Percentiles rank a stretch among this genome's conserved stretches.
phyloP scores from a whole-genome alignment of 2,329 filamentous ascomycete genomes.

The Ceratocystis alfenasii region DNA sequence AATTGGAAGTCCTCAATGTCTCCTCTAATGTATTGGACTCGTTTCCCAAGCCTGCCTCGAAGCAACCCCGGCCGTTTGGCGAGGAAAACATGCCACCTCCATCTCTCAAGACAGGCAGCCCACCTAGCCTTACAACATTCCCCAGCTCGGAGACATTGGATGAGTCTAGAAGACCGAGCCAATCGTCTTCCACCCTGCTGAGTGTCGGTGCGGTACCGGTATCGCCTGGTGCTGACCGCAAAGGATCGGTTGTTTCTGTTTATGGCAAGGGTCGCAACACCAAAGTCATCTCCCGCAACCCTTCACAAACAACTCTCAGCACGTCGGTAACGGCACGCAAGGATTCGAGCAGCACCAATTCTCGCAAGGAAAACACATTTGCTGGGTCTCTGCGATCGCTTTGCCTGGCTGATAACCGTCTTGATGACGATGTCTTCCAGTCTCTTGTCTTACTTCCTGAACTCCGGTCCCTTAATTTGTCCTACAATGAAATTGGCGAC shows the following conservation, averaged over 20 bases:
- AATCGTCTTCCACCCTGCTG: slow-evolving; percentile 63
- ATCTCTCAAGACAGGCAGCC: slow-evolving; percentile 31
- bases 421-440: slow-evolving; percentile 92
- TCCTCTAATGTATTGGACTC: slow-evolving; percentile 86
- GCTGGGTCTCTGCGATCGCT: slow-evolving; percentile 72
- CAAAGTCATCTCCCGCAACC: slow-evolving; percentile 61
- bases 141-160: slow-evolving; percentile 66
- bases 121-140: slow-evolving; percentile 41
- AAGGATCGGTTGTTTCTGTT: slow-evolving; percentile 73
- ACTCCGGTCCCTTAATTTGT: slow-evolving; percentile 78
- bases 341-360: slow-evolving; percentile 68
- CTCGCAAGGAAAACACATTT: slow-evolving; percentile 73
- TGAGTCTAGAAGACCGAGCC: slow-evolving; percentile 60
- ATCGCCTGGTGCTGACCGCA: slow-evolving; percentile 49
- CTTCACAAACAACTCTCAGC: slow-evolving; percentile 35
- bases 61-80: slow-evolving; percentile 49
- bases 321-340: slow-evolving; percentile 54
- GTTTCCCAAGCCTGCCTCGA: slow-evolving; percentile 76
- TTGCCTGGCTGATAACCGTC: slow-evolving; percentile 82
- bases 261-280: slow-evolving; percentile 73
- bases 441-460: slow-evolving; percentile 74
- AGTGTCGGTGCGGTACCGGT: slow-evolving; percentile 65
- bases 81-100: slow-evolving; percentile 32
- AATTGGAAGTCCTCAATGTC: slow-evolving; percentile 81
- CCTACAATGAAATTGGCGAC: slow-evolving; percentile 82